Base-by-base conservation (phyloP, 148 eudicot species). In the Vaccinium myrtillus region DNA sequence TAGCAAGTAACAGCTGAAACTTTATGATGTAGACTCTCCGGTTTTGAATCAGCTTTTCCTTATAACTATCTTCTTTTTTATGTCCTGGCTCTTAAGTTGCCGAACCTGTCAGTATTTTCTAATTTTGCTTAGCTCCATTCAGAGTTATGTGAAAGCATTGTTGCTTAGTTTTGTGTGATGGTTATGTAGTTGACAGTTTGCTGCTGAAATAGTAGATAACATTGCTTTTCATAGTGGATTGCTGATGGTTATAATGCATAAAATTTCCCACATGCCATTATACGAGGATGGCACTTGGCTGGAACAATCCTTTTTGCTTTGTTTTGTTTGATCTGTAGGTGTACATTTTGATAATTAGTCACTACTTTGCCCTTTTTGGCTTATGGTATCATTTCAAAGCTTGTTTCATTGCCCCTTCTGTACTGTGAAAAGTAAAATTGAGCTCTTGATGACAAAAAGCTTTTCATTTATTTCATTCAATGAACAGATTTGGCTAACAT, bases 401-500 rank as follows among this genome's bases (percentile, higher is more conserved):
- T 46, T 48, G 18, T n/a, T 75, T 21, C 50, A 4, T 43, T 7
- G 13, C 23, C 13, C 50, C 77, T 43, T 10, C 54, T 1, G 19
- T 75, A 46, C 25, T 43, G 0, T 46, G 54, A 18, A 46, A 8
- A 10, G 78, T 48, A n/a, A 46, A 75, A 48, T 46, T 75, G 78
- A 46, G 51, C 53, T 46, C 8, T 46, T 75, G 14, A 53, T 12
- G 12, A 46, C 21, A 21, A 39, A 5, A 51, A 51, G 36, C 18
- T 50, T 50, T 77, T 77, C 4, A 16, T 12, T 51, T 10, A 13
- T 77, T 6, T 77, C 59, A 65, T 67, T 49, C 75, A 48, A 69
- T 69, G 27, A 70, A 56, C 69, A 80, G 85, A 61, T 81, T 77
- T 75, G 14, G 32, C 81, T 87, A 82, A 55, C 25, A 92, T 92